Evolutionary conservation across 805 yeast genomes (phyloP), one percentile per base, ranked within the genome.

Genomic region (Saccharomycopsis sp.): DNA sequence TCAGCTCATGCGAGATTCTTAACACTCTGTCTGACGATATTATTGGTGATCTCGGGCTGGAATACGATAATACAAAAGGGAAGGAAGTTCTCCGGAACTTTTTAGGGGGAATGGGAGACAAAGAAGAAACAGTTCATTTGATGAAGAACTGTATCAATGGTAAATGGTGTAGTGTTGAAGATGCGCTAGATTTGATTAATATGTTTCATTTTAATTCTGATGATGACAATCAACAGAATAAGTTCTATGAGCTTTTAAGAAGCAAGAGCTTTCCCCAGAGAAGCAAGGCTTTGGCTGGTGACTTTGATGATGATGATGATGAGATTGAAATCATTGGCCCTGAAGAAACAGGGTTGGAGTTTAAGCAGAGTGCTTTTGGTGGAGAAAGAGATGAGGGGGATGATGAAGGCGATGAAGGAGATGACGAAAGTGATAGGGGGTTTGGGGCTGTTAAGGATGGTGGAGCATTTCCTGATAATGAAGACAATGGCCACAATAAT

Each of bases 121-220:
- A 42, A 17, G 51, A 51, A 17, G 54, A 56, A 20, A 34, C 52
- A 49, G 25, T 57, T 20, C 38, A 25, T n/a, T 25, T 51, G 44
- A 23, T 47, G 41, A 44, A 55, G 19, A 19, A 24, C 24, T 58
- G 60, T 9, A 9, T 69, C 2, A 64, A 63, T 58, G 72, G 72
- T 1, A 59, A 63, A 50, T 69, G 72, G 72, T 61, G 66, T 15
- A 64, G 68, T 2, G 56, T 62, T 2, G 56, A 56, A 24, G 64
- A 62, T 58, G 69, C 71, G 7, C 54, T 63, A 44, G 52, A 51
- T 3, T 22, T 69, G 15, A 50, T 58, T 15, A 42, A 58, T 20
- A 55, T 54, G 3, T 58, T 56, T 38, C 53, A 56, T 34, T 56
- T 53, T 24, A 47, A 47, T n/a, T 8, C 17, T 3, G 56, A 53